Conservation (phyloP, 192 early-diverging fungal species). For the Thamnidium elegans region DNA sequence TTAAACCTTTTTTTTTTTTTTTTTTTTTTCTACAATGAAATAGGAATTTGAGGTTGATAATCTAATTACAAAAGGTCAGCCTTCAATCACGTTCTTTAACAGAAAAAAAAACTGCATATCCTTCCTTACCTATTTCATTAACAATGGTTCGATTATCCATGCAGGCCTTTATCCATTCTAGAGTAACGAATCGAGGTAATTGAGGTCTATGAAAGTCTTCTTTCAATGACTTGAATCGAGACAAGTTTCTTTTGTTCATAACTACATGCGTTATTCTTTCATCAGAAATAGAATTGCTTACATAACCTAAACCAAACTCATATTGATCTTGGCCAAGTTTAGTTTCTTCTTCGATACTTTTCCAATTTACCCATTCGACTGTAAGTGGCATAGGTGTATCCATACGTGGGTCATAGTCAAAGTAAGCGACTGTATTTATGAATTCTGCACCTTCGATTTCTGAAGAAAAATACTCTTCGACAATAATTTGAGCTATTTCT, state of each 20-base stretch:
- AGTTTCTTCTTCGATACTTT: neutral
- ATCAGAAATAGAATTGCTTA: neutral
- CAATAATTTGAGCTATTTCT: constrained; percentile 12
- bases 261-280: constrained; percentile 30
- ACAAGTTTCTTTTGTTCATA: neutral
- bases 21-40: too few species aligned
- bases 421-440: constrained; percentile 10
- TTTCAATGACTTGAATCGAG: neutral
- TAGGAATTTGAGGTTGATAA: too few species aligned
- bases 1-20: too few species aligned
- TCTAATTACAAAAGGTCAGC: too few species aligned
- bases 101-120: too few species aligned
- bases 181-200: constrained; percentile 26
- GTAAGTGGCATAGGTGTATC: neutral
- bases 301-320: neutral
- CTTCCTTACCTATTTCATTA: constrained; percentile 24
- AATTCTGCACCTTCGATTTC: constrained; percentile 13
- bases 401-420: neutral
- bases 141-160: constrained; percentile 19
- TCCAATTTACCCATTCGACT: neutral
- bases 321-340: neutral
- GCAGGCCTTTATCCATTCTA: constrained; percentile 24
- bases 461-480: constrained; percentile 13
- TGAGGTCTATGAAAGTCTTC: constrained; percentile 7
- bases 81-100: too few species aligned